Percentiles rank a stretch among this genome's conserved stretches.
Evolutionary conservation across 2,329 filamentous ascomycete genomes (phyloP).

Genomic region (Ploettnerulaceae sp.): DNA sequence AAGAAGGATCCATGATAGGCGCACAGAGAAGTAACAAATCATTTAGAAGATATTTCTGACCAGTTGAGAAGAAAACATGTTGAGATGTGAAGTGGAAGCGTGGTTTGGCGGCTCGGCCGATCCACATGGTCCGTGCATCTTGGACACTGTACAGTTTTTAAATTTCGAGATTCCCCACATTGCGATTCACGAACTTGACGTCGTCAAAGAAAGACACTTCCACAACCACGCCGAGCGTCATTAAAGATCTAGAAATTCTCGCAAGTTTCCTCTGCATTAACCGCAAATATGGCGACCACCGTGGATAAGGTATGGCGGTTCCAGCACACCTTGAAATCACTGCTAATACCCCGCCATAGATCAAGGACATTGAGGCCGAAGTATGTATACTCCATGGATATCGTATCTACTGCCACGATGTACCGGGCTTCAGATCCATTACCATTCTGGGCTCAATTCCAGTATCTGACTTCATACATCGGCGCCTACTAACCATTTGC

Average conservation of each 20-base stretch:
- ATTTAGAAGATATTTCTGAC: background rate
- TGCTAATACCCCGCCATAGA: conserved; percentile 48
- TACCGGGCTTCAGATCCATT: background rate
- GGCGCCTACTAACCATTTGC: conserved; percentile 18
- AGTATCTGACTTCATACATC: background rate
- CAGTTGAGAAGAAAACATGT: no score
- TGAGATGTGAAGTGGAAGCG: no score
- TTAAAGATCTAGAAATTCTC: background rate
- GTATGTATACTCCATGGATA: conserved; percentile 45
- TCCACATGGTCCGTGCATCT: background rate
- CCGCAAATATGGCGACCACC: conserved; percentile 79
- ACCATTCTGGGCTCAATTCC: background rate
- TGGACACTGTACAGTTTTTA: background rate
- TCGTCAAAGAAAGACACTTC: no score
- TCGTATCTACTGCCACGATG: background rate
- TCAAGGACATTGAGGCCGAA: conserved; percentile 95
- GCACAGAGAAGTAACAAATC: background rate
- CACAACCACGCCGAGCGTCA: no score
- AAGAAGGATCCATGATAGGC: conserved; percentile 25
- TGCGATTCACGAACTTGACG: no score
- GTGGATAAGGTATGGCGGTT: conserved; percentile 75
- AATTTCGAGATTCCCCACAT: background rate
- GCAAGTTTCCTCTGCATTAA: background rate
- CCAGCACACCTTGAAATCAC: background rate
- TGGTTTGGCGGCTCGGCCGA: no score